Evolutionary conservation across 169 alveolate genomes (phyloP).

Genomic region (Theileria orientalis): DNA sequence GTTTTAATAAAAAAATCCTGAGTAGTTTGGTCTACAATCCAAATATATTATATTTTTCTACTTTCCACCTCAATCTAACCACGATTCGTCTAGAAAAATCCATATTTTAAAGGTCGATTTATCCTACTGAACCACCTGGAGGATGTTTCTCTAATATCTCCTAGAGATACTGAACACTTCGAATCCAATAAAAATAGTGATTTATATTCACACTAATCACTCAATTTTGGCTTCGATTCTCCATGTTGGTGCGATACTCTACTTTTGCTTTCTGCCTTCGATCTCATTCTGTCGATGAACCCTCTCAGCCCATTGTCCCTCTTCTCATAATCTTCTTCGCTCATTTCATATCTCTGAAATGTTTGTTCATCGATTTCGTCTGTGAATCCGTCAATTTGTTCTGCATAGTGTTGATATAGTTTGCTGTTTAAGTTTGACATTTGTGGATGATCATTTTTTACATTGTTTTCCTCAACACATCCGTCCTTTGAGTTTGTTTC

Average conservation of each 20-base stretch:
- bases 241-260: not conserved
- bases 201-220: too few relatives aligned
- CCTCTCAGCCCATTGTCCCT: slow-evolving; percentile 79
- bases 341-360: slow-evolving; percentile 76
- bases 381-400: slow-evolving; percentile 38
- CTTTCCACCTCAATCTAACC: slow-evolving; percentile 86
- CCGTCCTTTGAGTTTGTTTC: not conserved
- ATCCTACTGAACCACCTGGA: too few relatives aligned
- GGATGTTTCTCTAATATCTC: slow-evolving; percentile 62
- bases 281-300: slow-evolving; percentile 70
- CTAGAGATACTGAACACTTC: slow-evolving; percentile 54
- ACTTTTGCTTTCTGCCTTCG: not conserved
- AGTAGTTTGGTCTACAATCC: slow-evolving; percentile 77
- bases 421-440: slow-evolving; percentile 1
- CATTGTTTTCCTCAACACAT: slow-evolving; percentile 1
- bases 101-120: slow-evolving; percentile 81
- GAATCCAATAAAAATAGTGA: slow-evolving; percentile 50
- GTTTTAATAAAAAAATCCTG: slow-evolving; percentile 77
- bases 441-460: not conserved
- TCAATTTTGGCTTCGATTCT: slow-evolving; percentile 28
- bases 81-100: slow-evolving; percentile 87
- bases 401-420: slow-evolving; percentile 29
- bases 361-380: slow-evolving; percentile 21
- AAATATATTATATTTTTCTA: slow-evolving; percentile 72
- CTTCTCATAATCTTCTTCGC: slow-evolving; percentile 85